Evolutionary conservation across 768 basidiomycete species (phyloP), one percentile per base, ranked within the genome.

Genomic region (Crepidotus variabilis): DNA sequence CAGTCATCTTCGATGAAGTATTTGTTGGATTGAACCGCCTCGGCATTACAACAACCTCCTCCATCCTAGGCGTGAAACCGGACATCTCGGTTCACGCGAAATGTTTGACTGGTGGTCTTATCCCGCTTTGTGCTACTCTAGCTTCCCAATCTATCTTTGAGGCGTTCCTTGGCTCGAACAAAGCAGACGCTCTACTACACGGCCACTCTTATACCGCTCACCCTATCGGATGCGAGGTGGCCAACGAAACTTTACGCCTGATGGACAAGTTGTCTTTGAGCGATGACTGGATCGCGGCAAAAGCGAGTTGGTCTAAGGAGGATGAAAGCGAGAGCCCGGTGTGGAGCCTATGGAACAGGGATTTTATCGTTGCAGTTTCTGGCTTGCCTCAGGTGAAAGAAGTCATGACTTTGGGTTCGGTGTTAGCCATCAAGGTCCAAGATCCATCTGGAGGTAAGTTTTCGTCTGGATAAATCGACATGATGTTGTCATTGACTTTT

Each of bases 191-290:
- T 14, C 74, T 98, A 13, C 75, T 98, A 1, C 96, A 98, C 59
- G 96, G 96, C 0, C 96, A 98, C 69, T 93, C 90, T 55, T 98
- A 98, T 69, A 97, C 93, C 0, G 96, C 96, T 2, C 92, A 97
- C 67, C 84, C 96, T 0, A 79, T 97, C 36, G 96, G 94, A 0
- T 98, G 96, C 70, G 87, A 90, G 60, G 91, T 97, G 11, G 96
- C 96, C 0, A 87, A 87, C 61, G 83, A 86, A 70, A 83, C 94
- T 2, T 75, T 98, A 43, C 75, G 81, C 33, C 72, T 89, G 57
- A 66, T 95, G 7, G 85, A 87, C 50, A 75, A 75, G 46, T 59
- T 75, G 43, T 68, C 82, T 21, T 57, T 61, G 28, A 77, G 79
- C 57, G 78, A 78, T 9, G 72, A 70, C 8, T 97, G 92, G 90